Conservation (phyloP, 1,139 yeast genomes). For the Hansenula sp. region DNA sequence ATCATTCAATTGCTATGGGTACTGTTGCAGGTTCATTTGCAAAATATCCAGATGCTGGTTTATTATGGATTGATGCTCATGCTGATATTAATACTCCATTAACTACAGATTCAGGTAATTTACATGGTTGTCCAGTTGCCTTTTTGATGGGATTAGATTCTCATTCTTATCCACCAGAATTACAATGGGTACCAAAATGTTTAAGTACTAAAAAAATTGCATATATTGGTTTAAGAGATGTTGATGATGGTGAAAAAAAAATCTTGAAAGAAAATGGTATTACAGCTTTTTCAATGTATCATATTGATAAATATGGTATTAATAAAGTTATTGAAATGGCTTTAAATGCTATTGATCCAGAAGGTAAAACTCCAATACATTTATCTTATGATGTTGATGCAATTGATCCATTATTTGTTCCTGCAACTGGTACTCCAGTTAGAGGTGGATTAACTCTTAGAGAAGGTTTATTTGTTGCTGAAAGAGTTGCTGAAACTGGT, state of each 20-base stretch:
- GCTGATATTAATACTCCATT: constrained; percentile 94
- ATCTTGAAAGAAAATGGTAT: constrained; percentile 69
- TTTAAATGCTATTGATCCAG: constrained; percentile 67
- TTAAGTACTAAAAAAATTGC: constrained; percentile 72
- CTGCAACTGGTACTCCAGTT: constrained; percentile 97
- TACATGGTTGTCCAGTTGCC: constrained; percentile 96
- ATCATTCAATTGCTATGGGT: constrained; percentile 94
- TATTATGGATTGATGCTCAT: constrained; percentile 97
- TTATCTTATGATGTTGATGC: constrained; percentile 96
- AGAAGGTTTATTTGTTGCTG: constrained; percentile 91
- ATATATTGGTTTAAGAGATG: constrained; percentile 92
- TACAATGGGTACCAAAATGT: constrained; percentile 74
- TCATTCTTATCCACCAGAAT: constrained; percentile 57
- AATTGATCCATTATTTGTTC: constrained; percentile 88
- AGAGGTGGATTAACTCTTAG: constrained; percentile 93
- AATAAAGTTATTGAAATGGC: constrained; percentile 94
- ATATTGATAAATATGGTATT: constrained; percentile 90
- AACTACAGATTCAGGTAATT: constrained; percentile 82
- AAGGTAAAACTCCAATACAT: constrained; percentile 68
- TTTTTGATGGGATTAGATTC: constrained; percentile 74
- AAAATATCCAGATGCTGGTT: constrained; percentile 80
- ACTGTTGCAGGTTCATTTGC: constrained; percentile 82
- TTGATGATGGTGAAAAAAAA: constrained; percentile 79
- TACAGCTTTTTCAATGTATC: constrained; percentile 93
- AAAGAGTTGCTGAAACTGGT: constrained; percentile 87